Evolutionary conservation across 2,329 filamentous ascomycete species (phyloP), one percentile per base, ranked within the genome.

Genomic region (Sporothrix humicola): DNA sequence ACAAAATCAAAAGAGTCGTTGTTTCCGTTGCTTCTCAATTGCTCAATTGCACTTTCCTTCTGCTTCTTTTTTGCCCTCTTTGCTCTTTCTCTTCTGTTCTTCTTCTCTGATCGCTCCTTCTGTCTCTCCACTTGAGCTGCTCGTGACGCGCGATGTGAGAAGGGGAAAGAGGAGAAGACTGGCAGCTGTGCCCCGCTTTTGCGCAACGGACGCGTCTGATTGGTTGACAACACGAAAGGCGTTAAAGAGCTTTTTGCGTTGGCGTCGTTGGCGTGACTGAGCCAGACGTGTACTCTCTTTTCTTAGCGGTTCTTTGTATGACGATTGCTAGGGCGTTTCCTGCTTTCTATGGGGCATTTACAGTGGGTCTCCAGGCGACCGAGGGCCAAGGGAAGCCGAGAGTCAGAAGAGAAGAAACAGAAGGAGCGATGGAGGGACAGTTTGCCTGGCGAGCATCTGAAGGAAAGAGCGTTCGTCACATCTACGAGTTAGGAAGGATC

Each of bases 111-210:
- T 66, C 10, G 63, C 63, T 66, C 66, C 50, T 69, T 56, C 44
- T 52, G 31, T 37, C 69, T 71, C 69, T 61, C 56, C 69, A 72
- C 58, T 12, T n/a, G 58, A 72, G 70, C 70, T 72, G 69, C 72
- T 75, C 73, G 72, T 75, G 74, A 74, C 74, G 72, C 73, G 74
- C 72, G 61, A 72, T 52, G 56, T 17, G 44, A 72, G 54, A 15
- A 12, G 23, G 50, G 17, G 50, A 44, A 56, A 69, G 66, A 69
- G 66, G 66, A 69, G 50, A 52, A 54, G 23, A 56, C 31, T 44
- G 54, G 56, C 9, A 61, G 54, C 42, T 50, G 42, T 37, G 70
- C 46, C 58, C 58, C 58, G 31, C 42, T 65, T 56, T 48, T 31
- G 54, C 7, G 1, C 6, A 56, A 9, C 12, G 15, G 48, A 74